Conservation (phyloP, 208 protist species). For the Leishmania tarentolae region DNA sequence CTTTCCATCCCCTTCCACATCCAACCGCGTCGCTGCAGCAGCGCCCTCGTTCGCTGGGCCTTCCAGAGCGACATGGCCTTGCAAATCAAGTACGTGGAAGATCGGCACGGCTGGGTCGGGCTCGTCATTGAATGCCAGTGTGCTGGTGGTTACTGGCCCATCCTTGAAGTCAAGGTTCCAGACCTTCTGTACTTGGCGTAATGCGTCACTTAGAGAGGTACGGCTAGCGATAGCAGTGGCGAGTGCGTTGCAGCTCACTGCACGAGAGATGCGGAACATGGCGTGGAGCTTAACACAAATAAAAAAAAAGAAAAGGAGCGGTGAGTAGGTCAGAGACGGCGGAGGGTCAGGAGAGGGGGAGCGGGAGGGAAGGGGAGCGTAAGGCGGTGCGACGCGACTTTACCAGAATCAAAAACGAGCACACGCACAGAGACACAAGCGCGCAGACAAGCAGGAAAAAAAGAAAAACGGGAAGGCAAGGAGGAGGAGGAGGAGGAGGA, state of each 20-base stretch:
- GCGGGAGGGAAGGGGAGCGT: not conserved
- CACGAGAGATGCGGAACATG: conserved; percentile 26
- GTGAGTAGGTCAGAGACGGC: not conserved
- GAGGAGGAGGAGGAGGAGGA: not conserved
- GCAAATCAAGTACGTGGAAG: conserved; percentile 70
- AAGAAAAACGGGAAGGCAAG: not conserved
- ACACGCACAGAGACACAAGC: not conserved
- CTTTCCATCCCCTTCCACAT: not conserved
- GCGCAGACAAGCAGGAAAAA: not conserved
- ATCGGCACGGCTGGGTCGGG: conserved; percentile 42
- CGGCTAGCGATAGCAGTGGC: conserved; percentile 21
- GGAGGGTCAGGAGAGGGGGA: not conserved
- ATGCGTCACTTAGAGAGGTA: conserved; percentile 37
- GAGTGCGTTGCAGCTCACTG: conserved; percentile 28
- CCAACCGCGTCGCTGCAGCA: not conserved
- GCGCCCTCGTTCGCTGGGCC: conserved; percentile 6
- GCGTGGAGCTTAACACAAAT: no score
- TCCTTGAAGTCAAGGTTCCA: conserved; percentile 75
- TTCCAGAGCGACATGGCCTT: conserved; percentile 38
- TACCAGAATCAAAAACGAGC: not conserved
- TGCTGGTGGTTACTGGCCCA: conserved; percentile 42
- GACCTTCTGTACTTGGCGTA: conserved; percentile 50
- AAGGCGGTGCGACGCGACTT: not conserved
- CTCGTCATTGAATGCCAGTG: conserved; percentile 53
- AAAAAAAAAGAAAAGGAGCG: not conserved